Evolutionary conservation across 2,329 filamentous ascomycete species (phyloP), one percentile per base, ranked within the genome.

Genomic region (Pyrenochaeta sp.): DNA sequence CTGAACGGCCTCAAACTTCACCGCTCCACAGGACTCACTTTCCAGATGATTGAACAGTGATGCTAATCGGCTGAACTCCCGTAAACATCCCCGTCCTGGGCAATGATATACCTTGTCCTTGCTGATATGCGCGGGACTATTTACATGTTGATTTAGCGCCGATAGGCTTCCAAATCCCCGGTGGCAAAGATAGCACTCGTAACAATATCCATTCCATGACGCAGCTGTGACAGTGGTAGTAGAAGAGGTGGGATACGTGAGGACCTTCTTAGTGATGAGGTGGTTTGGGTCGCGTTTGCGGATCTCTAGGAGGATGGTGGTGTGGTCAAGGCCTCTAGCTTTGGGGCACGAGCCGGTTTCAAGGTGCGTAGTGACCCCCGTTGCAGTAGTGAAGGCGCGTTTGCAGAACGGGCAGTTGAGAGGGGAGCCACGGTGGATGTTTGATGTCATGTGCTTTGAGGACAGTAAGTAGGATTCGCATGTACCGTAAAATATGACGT

Each of bases 361-460:
- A 0, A 89, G 69, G 56, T 89, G 84, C 64, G 86, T 77, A 0
- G 75, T 65, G 4, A 88, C 59, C 3, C 84, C 86, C 1, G 81
- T 83, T 1, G 85, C 83, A 0, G 81, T 81, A 9, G 78, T 72
- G 55, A 78, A 84, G 2, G 7, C 23, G 2, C 41, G 53, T 31
- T 75, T 65, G 71, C 87, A 89, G 63, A 85, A 88, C 0, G 82
- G 85, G 45, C 87, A 90, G 0, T 36, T 1, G 7, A 86, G 67
- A 1, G 68, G 68, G 0, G 42, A 52, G 48, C 80, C 79, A 0
- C 75, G 75, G 62, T 89, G 86, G 40, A 68, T 63, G 4, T 73
- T 73, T 0, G 84, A 87, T 21, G 81, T 82, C 2, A 84, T 73
- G 56, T 89, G 86, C 85, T 61, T 15, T n/a, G n/a, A 14, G 2